Conservation (phyloP, 2,329 filamentous ascomycete species). For the Trichoderma sp. region DNA sequence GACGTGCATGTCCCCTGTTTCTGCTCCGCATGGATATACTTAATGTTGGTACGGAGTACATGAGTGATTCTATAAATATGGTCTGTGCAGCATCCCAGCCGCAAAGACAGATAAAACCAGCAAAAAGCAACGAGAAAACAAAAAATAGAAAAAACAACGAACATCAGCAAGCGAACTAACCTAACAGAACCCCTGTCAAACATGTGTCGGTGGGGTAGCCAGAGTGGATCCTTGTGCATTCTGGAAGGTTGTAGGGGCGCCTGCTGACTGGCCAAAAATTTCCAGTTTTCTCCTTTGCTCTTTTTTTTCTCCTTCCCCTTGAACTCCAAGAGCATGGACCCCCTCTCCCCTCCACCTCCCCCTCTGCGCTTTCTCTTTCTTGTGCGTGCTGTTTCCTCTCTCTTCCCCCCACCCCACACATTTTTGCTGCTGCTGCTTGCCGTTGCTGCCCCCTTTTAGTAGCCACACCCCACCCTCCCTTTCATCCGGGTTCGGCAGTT, state of each 20-base stretch:
- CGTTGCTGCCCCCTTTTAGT: constrained; percentile 1
- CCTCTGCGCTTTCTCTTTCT: not conserved
- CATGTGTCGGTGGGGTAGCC: constrained; percentile 31
- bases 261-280: constrained; percentile 26
- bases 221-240: constrained; percentile 28
- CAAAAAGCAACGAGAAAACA: not conserved
- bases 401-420: not conserved
- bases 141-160: not conserved
- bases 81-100: not conserved
- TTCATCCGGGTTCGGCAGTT: not conserved
- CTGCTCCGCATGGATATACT: not conserved
- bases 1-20: not conserved
- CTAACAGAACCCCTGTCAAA: constrained; percentile 34
- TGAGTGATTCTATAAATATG: not conserved
- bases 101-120: not conserved
- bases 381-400: not conserved
- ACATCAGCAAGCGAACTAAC: constrained; percentile 25
- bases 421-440: not conserved
- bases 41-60: not conserved
- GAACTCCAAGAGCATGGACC: not conserved
- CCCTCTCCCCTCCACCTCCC: not conserved
- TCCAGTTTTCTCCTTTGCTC: not conserved
- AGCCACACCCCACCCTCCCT: not conserved
- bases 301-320: not conserved
- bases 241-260: constrained; percentile 18